A percentile compares a stretch with the other conserved stretches of the same genome.
These are phyloP conservation scores for Rossbeevera mucosa DNA, from an alignment of 768 basidiomycete species.

Conservation along the genomic window DNA sequence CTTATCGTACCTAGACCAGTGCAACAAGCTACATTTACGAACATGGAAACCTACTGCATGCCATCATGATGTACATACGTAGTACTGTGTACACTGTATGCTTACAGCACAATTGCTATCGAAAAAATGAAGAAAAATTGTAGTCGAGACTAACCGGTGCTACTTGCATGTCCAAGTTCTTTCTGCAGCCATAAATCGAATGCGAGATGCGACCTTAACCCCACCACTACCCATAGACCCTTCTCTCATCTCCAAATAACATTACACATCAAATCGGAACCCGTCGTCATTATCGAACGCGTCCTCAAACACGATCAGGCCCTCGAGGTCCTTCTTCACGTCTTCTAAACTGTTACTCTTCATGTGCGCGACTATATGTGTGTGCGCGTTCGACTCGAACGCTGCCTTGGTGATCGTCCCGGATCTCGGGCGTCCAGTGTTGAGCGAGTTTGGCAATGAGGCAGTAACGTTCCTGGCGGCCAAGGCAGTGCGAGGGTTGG, in stretches of 20 bases:
- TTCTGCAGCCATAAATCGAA: slow-evolving; percentile 16
- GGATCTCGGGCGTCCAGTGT: slow-evolving; percentile 14
- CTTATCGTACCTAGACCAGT: not conserved
- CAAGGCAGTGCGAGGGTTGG: not conserved
- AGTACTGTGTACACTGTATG: not conserved
- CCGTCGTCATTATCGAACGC: slow-evolving; percentile 26
- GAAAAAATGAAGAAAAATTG: not conserved
- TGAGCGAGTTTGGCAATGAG: not conserved
- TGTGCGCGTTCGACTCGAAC: slow-evolving; percentile 23
- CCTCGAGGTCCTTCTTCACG: slow-evolving; percentile 30
- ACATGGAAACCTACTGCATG: not conserved
- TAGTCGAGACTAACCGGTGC: slow-evolving; percentile 1
- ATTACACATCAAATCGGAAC: slow-evolving; percentile 28
- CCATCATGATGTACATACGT: slow-evolving; percentile 11
- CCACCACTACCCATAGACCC: not conserved
- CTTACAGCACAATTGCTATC: slow-evolving; percentile 11
- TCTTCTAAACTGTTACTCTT: slow-evolving; percentile 25
- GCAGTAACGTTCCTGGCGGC: not conserved
- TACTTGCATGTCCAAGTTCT: slow-evolving; percentile 6
- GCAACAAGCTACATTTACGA: not conserved
- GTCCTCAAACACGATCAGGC: slow-evolving; percentile 27
- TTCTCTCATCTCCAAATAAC: not conserved
- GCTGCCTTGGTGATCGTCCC: slow-evolving; percentile 24
- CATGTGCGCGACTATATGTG: slow-evolving; percentile 15
- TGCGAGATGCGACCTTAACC: not conserved